Evolutionary conservation across 2,329 filamentous ascomycete species (phyloP).

Genomic region (Sclerotinia spermophila): DNA sequence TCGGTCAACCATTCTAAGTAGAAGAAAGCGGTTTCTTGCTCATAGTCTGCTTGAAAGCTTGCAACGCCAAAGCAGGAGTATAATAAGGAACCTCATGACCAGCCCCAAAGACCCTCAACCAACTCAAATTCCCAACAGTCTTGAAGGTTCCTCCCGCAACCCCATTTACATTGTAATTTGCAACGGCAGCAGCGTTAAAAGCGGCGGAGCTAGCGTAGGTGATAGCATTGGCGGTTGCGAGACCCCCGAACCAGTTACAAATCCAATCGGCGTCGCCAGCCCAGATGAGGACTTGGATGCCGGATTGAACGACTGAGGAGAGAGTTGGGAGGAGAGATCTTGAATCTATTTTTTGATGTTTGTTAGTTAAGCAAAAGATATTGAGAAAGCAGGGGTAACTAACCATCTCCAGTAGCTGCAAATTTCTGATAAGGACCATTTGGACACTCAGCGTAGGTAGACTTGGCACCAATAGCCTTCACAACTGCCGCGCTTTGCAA

Average conservation of each 20-base stretch:
- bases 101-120: conserved; percentile 47
- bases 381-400: conserved; percentile 19
- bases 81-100: conserved; percentile 40
- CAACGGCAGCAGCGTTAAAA: conserved; percentile 41
- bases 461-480: conserved; percentile 45
- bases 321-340: conserved; percentile 46
- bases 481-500: conserved; percentile 39
- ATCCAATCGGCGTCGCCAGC: conserved; percentile 54
- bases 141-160: conserved; percentile 49
- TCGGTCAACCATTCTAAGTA: conserved; percentile 32
- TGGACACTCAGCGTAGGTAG: conserved; percentile 43
- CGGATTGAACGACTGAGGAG: conserved; percentile 45
- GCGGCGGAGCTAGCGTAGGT: conserved; percentile 41
- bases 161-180: conserved; percentile 48
- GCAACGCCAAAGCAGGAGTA: conserved; percentile 43
- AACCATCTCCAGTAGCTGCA: conserved; percentile 41
- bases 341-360: conserved; percentile 29
- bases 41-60: conserved; percentile 48
- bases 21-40: conserved; percentile 37
- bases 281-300: conserved; percentile 50
- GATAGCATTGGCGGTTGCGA: conserved; percentile 46
- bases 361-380: not conserved
- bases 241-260: conserved; percentile 55
- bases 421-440: conserved; percentile 41
- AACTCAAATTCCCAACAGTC: conserved; percentile 47